phyloP scores from a whole-genome alignment of 164 flowering plant genomes.

The Liquidambar formosana region DNA sequence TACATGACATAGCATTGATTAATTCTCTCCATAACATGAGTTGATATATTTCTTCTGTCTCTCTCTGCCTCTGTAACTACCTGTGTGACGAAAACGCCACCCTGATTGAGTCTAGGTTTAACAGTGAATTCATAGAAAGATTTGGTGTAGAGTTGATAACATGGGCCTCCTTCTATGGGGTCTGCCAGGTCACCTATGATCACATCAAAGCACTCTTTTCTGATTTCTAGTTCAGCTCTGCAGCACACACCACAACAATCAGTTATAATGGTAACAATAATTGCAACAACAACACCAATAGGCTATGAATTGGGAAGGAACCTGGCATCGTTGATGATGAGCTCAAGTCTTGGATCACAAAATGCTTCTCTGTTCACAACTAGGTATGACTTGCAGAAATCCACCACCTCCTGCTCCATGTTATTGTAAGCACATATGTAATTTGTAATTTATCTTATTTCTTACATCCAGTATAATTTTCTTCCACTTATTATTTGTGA shows the following conservation, averaged over 20 bases:
- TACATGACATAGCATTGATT: background rate
- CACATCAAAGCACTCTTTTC: conserved; percentile 69
- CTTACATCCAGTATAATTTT: no score
- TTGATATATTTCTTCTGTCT: background rate
- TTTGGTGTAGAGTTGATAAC: conserved; percentile 93
- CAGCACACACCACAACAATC: conserved; percentile 7
- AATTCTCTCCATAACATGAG: background rate
- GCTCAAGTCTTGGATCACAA: conserved; percentile 65
- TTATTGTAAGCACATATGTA: background rate
- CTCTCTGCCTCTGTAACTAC: conserved; percentile 24
- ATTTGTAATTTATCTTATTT: no score
- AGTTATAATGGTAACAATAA: background rate
- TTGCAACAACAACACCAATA: background rate
- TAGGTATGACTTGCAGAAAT: conserved; percentile 80
- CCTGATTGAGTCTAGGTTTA: conserved; percentile 66
- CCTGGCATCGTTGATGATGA: conserved; percentile 94
- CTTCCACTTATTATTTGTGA: background rate
- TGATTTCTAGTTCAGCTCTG: conserved; percentile 75
- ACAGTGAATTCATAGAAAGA: conserved; percentile 76
- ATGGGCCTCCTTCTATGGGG: conserved; percentile 95
- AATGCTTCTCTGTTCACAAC: conserved; percentile 79
- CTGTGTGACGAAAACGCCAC: conserved; percentile 93
- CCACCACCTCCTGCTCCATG: conserved; percentile 76
- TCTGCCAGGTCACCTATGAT: conserved; percentile 93
- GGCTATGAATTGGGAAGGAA: conserved; percentile 1